Percentiles rank a stretch among this genome's conserved stretches.
Evolutionary conservation across 768 basidiomycete genomes (phyloP).

Genomic region (Paxillus rubicundulus): DNA sequence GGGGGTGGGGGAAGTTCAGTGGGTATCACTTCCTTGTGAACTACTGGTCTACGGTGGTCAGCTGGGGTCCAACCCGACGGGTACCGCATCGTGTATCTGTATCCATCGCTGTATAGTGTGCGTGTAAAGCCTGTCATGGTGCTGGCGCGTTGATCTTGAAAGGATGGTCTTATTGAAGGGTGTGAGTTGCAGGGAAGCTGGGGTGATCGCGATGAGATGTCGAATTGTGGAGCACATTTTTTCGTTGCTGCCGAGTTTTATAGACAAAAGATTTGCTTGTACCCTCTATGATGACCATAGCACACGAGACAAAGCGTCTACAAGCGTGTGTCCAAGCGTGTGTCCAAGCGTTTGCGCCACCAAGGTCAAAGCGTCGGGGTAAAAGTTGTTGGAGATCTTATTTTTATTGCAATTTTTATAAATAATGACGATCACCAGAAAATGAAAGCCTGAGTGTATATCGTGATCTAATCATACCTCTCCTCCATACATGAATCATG

Average conservation of each 20-base stretch:
- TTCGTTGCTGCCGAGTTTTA: not conserved
- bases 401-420: too few relatives aligned
- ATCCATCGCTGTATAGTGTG: conserved; percentile 2
- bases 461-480: too few relatives aligned
- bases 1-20: not conserved
- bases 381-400: too few relatives aligned
- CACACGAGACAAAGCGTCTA: not conserved
- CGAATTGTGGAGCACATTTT: not conserved
- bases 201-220: not conserved
- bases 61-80: conserved; percentile 5
- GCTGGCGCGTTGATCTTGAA: too few relatives aligned
- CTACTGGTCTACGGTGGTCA: conserved; percentile 3
- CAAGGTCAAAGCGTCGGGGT: not conserved
- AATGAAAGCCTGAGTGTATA: too few relatives aligned
- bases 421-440: too few relatives aligned
- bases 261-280: not conserved
- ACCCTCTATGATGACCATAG: not conserved
- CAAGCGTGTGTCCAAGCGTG: not conserved
- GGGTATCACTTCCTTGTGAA: not conserved
- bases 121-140: conserved; percentile 8
- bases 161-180: not conserved
- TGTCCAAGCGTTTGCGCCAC: not conserved
- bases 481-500: too few relatives aligned
- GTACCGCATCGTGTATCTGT: conserved; percentile 10
- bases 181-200: too few relatives aligned